These are phyloP conservation scores for Wickerhamiella azymoides DNA, from an alignment of 805 yeast species.

Conservation along the genomic window DNA sequence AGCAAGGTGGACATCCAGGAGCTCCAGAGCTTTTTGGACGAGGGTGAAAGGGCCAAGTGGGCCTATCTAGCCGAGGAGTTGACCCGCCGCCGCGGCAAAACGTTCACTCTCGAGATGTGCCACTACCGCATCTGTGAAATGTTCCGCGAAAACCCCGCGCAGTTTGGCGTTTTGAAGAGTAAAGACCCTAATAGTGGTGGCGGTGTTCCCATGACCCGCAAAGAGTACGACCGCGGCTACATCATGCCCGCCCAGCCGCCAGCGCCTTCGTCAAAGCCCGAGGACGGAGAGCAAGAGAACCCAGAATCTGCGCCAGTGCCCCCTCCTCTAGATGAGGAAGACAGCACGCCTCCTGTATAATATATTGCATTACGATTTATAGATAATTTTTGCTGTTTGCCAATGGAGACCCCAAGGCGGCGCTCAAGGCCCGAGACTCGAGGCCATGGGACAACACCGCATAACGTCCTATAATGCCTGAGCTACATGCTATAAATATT, in stretches of 20 bases:
- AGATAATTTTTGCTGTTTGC: no score
- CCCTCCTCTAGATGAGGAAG: background rate
- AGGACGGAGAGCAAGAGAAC: background rate
- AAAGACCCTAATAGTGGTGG: conserved; percentile 13
- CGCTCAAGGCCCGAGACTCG: no score
- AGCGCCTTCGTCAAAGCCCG: background rate
- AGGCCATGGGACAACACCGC: no score
- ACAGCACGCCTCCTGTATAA: background rate
- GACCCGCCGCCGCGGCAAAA: conserved; percentile 36
- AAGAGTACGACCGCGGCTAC: conserved; percentile 1
- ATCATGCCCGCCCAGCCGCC: background rate
- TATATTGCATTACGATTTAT: background rate
- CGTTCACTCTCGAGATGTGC: conserved; percentile 39
- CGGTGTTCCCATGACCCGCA: conserved; percentile 17
- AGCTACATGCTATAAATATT: conserved; percentile 2
- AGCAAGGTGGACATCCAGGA: conserved; percentile 39
- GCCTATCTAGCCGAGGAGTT: conserved; percentile 48
- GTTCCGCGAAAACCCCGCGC: conserved; percentile 41
- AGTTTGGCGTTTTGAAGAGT: conserved; percentile 37
- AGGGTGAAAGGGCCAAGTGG: conserved; percentile 62
- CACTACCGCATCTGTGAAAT: conserved; percentile 39
- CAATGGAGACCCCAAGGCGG: no score
- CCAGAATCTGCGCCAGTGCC: background rate
- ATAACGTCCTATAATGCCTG: background rate
- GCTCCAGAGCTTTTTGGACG: conserved; percentile 44